A percentile compares a stretch with the other conserved stretches of the same genome.
Evolutionary conservation across 768 basidiomycete species (phyloP).

Genomic region (Pleurotus pulmonarius): DNA sequence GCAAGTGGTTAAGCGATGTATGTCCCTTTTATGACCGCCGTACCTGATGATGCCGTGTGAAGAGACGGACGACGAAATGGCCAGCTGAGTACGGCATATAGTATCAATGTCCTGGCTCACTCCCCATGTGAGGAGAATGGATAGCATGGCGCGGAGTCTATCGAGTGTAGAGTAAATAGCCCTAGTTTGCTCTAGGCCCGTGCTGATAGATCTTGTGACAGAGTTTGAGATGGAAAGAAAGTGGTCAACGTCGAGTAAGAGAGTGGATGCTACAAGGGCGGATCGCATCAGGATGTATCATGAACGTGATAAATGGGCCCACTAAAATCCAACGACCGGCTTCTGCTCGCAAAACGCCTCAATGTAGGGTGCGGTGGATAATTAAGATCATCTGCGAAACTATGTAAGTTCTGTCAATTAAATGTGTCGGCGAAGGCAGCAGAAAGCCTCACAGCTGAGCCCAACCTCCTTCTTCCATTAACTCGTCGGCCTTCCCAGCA

Average conservation of each 20-base stretch:
- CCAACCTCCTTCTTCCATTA: conserved; percentile 75
- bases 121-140: conserved; percentile 64
- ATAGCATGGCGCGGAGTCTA: conserved; percentile 57
- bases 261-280: conserved; percentile 37
- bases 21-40: neutral
- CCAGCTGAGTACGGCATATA: conserved; percentile 59
- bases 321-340: conserved; percentile 1
- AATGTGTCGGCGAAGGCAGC: neutral
- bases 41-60: conserved; percentile 51
- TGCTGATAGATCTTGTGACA: conserved; percentile 49
- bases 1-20: conserved; percentile 1
- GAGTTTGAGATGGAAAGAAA: conserved; percentile 46
- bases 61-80: conserved; percentile 32
- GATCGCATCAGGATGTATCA: too few species aligned
- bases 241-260: conserved; percentile 47
- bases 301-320: neutral
- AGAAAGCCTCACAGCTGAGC: conserved; percentile 48
- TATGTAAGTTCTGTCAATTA: neutral
- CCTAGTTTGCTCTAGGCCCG: conserved; percentile 36
- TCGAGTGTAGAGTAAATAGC: conserved; percentile 44
- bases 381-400: neutral
- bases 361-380: neutral
- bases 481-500: conserved; percentile 70
- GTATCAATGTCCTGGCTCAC: conserved; percentile 68
- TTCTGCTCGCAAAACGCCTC: neutral